Evolutionary conservation across 345 rosid genomes (phyloP).

Genomic region (Eucalyptus melliodora): DNA sequence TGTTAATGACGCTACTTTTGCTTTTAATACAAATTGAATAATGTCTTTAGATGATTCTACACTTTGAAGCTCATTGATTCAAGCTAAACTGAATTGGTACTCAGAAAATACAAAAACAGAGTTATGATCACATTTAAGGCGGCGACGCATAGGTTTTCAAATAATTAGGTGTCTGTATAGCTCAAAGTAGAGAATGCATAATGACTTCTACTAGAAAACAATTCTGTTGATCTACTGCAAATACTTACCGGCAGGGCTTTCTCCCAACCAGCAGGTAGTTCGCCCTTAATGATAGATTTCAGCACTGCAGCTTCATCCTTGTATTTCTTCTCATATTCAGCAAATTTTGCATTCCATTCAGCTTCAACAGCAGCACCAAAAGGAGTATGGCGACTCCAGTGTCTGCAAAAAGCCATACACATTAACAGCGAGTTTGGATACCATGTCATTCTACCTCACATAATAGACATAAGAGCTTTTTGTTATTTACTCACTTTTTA

Average conservation of each 20-base stretch:
- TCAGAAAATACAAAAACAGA: background rate
- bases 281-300: conserved; percentile 67
- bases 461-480: background rate
- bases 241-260: conserved; percentile 81
- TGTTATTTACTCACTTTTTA: conserved; percentile 36
- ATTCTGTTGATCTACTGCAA: background rate
- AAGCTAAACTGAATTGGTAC: background rate
- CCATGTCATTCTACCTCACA: background rate
- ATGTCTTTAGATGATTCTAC: background rate
- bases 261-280: conserved; percentile 88
- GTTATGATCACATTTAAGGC: background rate
- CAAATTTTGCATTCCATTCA: conserved; percentile 82
- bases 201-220: background rate
- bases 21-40: background rate
- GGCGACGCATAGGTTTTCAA: background rate
- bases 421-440: background rate
- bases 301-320: conserved; percentile 87
- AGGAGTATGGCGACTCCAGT: conserved; percentile 85
- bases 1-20: background rate
- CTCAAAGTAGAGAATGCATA: background rate
- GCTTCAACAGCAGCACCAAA: conserved; percentile 72
- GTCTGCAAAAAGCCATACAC: conserved; percentile 27
- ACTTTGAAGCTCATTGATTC: background rate
- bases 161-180: background rate
- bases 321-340: conserved; percentile 86